Conservation (phyloP, 176 grass and related monocot species). For the Eleusine indica region DNA sequence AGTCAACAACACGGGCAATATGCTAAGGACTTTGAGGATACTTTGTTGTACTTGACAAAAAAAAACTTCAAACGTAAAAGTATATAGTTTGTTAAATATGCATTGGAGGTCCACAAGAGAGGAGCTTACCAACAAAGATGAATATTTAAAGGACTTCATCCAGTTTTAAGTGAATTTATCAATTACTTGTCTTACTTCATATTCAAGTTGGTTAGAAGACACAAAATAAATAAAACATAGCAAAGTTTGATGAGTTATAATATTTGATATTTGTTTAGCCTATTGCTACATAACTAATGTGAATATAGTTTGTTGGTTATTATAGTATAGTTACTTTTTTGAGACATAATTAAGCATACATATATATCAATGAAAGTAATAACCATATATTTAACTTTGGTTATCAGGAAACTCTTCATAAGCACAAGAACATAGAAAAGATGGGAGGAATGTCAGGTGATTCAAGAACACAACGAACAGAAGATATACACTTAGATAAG, state of each 20-base stretch:
- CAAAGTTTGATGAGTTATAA: neutral
- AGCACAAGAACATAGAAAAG: slow-evolving; percentile 38
- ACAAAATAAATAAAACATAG: neutral
- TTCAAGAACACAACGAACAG: slow-evolving; percentile 18
- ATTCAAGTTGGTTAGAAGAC: neutral
- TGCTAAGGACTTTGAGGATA: neutral
- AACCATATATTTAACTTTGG: neutral
- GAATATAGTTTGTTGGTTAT: neutral
- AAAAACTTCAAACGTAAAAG: neutral
- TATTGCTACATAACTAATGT: neutral
- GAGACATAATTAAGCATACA: neutral
- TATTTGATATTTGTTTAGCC: neutral
- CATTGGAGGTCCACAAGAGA: neutral
- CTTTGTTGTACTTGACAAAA: neutral
- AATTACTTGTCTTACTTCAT: too few species aligned
- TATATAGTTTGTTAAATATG: neutral
- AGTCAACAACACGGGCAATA: neutral
- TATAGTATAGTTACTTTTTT: neutral
- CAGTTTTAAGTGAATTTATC: neutral
- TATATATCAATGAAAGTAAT: neutral
- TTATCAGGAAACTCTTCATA: slow-evolving; percentile 84
- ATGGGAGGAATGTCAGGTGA: slow-evolving; percentile 23
- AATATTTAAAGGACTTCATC: too few species aligned
- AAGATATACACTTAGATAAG: slow-evolving; percentile 26
- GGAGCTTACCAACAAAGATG: neutral